These are phyloP conservation scores for Pythium aphanidermatum DNA, from an alignment of 352 stramenopile species.

Conservation along the genomic window DNA sequence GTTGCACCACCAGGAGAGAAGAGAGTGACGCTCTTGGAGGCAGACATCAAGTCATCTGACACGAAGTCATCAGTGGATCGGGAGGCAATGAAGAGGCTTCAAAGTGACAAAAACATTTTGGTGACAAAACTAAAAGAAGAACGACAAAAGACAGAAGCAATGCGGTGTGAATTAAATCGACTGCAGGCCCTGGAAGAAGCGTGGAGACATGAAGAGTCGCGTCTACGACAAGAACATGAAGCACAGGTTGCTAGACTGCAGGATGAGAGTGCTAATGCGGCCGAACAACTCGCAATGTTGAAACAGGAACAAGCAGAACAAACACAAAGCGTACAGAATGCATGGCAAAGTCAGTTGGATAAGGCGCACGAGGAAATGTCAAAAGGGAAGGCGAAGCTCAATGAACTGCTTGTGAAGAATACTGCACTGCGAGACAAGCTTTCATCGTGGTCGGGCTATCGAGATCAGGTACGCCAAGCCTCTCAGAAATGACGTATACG, in stretches of 20 bases:
- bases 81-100: conserved; percentile 1
- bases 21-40: conserved; percentile 15
- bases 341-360: conserved; percentile 70
- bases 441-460: conserved; percentile 41
- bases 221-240: conserved; percentile 43
- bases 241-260: conserved; percentile 52
- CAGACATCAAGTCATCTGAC: conserved; percentile 9
- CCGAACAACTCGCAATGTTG: conserved; percentile 50
- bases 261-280: conserved; percentile 47
- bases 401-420: conserved; percentile 78
- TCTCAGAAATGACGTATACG: too few relatives aligned
- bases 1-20: conserved; percentile 3
- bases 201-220: conserved; percentile 53
- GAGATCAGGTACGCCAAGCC: conserved; percentile 74
- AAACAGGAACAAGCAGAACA: conserved; percentile 58
- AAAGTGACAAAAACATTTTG: conserved; percentile 11
- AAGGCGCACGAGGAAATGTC: conserved; percentile 62
- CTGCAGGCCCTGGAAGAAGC: conserved; percentile 47
- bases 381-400: conserved; percentile 62
- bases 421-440: conserved; percentile 66
- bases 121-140: conserved; percentile 53
- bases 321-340: conserved; percentile 57
- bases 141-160: conserved; percentile 14
- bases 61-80: conserved; percentile 8
- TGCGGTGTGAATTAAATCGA: conserved; percentile 9